Percentiles rank a stretch among this genome's conserved stretches.
phyloP scores from a whole-genome alignment of 2,329 filamentous ascomycete species.

The Diaporthe longicolla region DNA sequence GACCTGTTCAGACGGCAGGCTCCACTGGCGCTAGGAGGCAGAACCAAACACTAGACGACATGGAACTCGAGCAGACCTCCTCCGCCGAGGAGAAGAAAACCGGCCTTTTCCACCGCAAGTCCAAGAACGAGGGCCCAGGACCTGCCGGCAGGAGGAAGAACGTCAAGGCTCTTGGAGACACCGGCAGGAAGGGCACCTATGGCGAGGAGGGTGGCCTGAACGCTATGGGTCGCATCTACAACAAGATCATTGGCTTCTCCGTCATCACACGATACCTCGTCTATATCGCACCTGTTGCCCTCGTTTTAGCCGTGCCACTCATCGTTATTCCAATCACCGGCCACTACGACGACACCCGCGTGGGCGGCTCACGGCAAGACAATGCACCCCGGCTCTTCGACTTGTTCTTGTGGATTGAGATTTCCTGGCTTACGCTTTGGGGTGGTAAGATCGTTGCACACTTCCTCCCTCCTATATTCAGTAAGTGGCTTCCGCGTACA shows the following conservation, averaged over 20 bases:
- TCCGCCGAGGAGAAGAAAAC: conserved; percentile 60
- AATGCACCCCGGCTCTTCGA: conserved; percentile 63
- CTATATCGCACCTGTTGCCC: conserved; percentile 75
- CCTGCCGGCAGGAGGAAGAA: conserved; percentile 65
- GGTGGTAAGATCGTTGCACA: conserved; percentile 75
- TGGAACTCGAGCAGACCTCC: conserved; percentile 46
- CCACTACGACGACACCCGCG: conserved; percentile 53
- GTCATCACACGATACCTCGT: conserved; percentile 76
- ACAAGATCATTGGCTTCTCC: conserved; percentile 74
- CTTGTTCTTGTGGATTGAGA: conserved; percentile 78
- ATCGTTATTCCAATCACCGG: conserved; percentile 66
- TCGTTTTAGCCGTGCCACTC: conserved; percentile 74
- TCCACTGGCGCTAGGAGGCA: conserved; percentile 63
- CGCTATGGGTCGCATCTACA: conserved; percentile 76
- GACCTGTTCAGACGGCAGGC: conserved; percentile 67
- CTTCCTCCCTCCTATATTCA: conserved; percentile 72
- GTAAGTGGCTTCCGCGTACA: conserved; percentile 1
- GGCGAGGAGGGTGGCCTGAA: conserved; percentile 71
- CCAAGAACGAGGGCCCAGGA: conserved; percentile 45
- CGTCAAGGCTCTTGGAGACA: conserved; percentile 56
- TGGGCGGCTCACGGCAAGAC: conserved; percentile 50
- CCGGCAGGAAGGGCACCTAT: conserved; percentile 60
- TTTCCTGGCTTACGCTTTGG: conserved; percentile 78
- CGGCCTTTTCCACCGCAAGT: conserved; percentile 56
- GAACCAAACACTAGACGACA: conserved; percentile 54